These are phyloP conservation scores for Rhododendron ferrugineum DNA, from an alignment of 148 eudicot genomes.

Conservation along the genomic window DNA sequence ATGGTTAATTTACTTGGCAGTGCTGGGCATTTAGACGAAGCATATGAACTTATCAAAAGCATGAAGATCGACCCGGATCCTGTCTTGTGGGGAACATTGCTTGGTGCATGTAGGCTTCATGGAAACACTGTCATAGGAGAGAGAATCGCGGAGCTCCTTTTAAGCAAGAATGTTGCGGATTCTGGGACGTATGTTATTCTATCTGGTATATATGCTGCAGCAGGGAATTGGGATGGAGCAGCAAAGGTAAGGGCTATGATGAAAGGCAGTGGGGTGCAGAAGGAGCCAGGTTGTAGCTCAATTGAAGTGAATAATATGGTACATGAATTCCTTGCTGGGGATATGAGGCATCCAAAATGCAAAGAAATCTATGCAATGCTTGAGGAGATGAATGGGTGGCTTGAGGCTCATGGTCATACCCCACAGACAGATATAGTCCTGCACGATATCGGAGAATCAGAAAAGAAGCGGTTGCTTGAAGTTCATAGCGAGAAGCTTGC, in stretches of 20 bases:
- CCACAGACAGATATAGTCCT: slow-evolving; percentile 57
- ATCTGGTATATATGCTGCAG: slow-evolving; percentile 72
- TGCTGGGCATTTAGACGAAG: slow-evolving; percentile 71
- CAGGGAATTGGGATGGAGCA: slow-evolving; percentile 71
- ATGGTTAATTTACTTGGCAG: slow-evolving; percentile 92
- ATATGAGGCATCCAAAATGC: slow-evolving; percentile 61
- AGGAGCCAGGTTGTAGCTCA: slow-evolving; percentile 96
- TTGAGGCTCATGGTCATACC: slow-evolving; percentile 47
- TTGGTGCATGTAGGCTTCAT: slow-evolving; percentile 79
- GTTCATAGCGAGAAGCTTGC: slow-evolving; percentile 89
- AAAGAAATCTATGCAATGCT: slow-evolving; percentile 73
- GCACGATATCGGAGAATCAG: slow-evolving; percentile 47
- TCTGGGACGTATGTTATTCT: slow-evolving; percentile 78
- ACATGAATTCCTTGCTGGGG: slow-evolving; percentile 91
- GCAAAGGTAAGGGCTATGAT: slow-evolving; percentile 63
- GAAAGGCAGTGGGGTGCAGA: slow-evolving; percentile 59
- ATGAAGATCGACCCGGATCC: slow-evolving; percentile 54
- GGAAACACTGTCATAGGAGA: slow-evolving; percentile 50
- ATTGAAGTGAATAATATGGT: slow-evolving; percentile 67
- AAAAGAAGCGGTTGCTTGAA: slow-evolving; percentile 55
- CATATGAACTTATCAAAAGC: slow-evolving; percentile 53
- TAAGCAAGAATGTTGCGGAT: slow-evolving; percentile 41
- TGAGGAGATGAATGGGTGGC: slow-evolving; percentile 54
- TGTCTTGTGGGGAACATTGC: slow-evolving; percentile 73
- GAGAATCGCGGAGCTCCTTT: slow-evolving; percentile 51